A percentile compares a stretch with the other conserved stretches of the same genome.
phyloP scores from a whole-genome alignment of 2,329 filamentous ascomycete species.

The Calcarisporium arbuscula region DNA sequence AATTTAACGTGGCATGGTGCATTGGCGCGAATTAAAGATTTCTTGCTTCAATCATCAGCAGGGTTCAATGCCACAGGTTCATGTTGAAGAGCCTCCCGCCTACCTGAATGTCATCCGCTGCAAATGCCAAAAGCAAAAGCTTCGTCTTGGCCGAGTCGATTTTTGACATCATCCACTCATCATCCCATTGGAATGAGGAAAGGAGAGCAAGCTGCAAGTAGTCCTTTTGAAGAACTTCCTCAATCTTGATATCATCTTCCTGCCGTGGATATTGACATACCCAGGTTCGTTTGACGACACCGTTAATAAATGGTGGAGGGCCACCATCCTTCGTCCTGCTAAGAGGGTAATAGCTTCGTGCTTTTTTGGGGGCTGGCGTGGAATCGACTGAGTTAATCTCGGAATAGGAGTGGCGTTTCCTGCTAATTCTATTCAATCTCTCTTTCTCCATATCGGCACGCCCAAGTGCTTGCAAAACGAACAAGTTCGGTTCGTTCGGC shows the following conservation, averaged over 20 bases:
- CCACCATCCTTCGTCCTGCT: too few species aligned
- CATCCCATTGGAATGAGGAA: conserved; percentile 83
- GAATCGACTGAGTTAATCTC: too few species aligned
- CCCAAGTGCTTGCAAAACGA: too few species aligned
- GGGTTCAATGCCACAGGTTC: too few species aligned
- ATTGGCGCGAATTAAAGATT: conserved; percentile 41
- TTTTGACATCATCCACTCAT: conserved; percentile 71
- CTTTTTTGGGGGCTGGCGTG: too few species aligned
- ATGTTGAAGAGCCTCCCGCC: too few species aligned
- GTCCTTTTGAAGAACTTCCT: conserved; percentile 73
- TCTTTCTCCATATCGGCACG: too few species aligned
- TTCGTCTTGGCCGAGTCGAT: conserved; percentile 55
- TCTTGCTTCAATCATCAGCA: conserved; percentile 23
- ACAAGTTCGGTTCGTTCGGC: too few species aligned
- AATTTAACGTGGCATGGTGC: conserved; percentile 53
- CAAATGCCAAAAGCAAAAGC: conserved; percentile 54
- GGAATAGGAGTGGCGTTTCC: too few species aligned
- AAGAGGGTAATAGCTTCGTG: too few species aligned
- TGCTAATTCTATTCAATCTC: too few species aligned
- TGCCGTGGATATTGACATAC: conserved; percentile 54
- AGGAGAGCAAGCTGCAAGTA: conserved; percentile 71
- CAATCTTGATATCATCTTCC: conserved; percentile 74
- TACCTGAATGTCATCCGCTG: conserved; percentile 47
- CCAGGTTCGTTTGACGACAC: conserved; percentile 78
- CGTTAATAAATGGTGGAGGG: conserved; percentile 42